phyloP scores from a whole-genome alignment of 2,329 filamentous ascomycete species.

The Penicillium vulpinum region DNA sequence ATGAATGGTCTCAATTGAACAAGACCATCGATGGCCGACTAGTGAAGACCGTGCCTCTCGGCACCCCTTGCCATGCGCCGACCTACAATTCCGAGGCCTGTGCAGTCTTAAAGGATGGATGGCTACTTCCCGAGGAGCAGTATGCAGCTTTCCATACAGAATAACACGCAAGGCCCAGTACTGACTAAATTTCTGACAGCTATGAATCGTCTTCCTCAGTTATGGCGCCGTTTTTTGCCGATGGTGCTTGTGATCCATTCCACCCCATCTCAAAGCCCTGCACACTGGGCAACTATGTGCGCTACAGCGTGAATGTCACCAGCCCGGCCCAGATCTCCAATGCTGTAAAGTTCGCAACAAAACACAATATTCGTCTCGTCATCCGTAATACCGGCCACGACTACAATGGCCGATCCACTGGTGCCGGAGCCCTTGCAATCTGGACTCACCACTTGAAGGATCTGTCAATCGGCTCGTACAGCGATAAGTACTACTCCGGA shows the following conservation, averaged over 20 bases:
- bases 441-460: conserved; percentile 38
- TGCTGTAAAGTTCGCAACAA: conserved; percentile 43
- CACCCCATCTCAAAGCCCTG: conserved; percentile 30
- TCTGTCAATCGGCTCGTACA: conserved; percentile 34
- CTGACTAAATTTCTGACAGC: conserved; percentile 36
- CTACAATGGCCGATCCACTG: conserved; percentile 57
- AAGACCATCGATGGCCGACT: conserved; percentile 52
- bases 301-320: conserved; percentile 40
- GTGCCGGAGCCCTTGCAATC: conserved; percentile 51
- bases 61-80: conserved; percentile 53
- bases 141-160: conserved; percentile 24
- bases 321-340: conserved; percentile 25
- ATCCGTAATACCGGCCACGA: conserved; percentile 47
- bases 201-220: conserved; percentile 57
- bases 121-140: conserved; percentile 50
- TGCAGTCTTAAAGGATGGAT: conserved; percentile 41
- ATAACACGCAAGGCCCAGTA: background rate
- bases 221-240: conserved; percentile 42
- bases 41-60: conserved; percentile 56
- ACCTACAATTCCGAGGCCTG: conserved; percentile 51
- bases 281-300: conserved; percentile 30
- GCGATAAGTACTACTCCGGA: conserved; percentile 49
- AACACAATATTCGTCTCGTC: conserved; percentile 54
- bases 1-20: conserved; percentile 55
- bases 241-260: conserved; percentile 48